Evolutionary conservation across 306 rosid species (phyloP).

Genomic region (Quercus aquifolioides): DNA sequence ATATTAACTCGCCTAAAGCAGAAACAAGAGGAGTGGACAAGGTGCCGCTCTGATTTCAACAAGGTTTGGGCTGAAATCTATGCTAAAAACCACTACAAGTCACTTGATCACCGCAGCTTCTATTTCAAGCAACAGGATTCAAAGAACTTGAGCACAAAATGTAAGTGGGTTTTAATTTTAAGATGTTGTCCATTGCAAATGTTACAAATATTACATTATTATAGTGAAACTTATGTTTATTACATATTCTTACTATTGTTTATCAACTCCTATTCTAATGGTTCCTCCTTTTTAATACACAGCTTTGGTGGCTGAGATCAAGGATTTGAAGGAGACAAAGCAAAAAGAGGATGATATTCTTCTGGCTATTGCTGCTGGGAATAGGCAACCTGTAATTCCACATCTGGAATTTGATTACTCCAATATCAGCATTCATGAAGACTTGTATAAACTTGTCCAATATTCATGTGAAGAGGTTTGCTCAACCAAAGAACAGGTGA

Average conservation of each 20-base stretch:
- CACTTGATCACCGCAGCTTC: constrained; percentile 99
- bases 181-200: not conserved
- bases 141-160: constrained; percentile 89
- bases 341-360: constrained; percentile 81
- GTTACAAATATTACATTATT: constrained; percentile 7
- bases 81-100: constrained; percentile 90
- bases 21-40: constrained; percentile 97
- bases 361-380: constrained; percentile 81
- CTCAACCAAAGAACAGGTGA: constrained; percentile 70
- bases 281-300: constrained; percentile 20
- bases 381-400: constrained; percentile 64
- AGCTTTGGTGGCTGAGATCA: constrained; percentile 92
- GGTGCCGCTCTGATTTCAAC: constrained; percentile 86
- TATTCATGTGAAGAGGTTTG: constrained; percentile 85
- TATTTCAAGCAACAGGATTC: constrained; percentile 99
- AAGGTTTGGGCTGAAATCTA: constrained; percentile 99
- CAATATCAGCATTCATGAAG: constrained; percentile 74
- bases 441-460: constrained; percentile 76
- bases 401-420: constrained; percentile 77
- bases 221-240: not conserved
- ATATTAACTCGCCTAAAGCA: constrained; percentile 90
- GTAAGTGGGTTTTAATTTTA: constrained; percentile 47
- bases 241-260: not conserved
- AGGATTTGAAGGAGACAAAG: constrained; percentile 79
- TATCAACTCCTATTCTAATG: not conserved